Base-by-base conservation (phyloP, 306 rosid species). In the Lathyrus oleraceus region DNA sequence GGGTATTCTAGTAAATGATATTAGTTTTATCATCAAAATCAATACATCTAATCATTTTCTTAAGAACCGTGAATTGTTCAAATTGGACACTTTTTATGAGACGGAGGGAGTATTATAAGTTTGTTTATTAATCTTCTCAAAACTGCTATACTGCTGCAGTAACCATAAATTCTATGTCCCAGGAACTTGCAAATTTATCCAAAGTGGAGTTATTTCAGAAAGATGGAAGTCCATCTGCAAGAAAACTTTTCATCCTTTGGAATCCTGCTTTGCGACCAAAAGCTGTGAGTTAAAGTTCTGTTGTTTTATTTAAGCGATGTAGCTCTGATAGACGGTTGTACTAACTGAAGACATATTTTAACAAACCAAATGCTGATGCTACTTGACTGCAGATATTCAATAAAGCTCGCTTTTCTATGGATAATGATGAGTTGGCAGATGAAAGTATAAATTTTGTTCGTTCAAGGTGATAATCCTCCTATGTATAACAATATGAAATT, bases 201-300 rank as follows among this genome's bases (percentile, higher is more conserved):
- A 71, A 81, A 28, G 52, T 87, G 48, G 90, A 93, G 88, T 82
- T 93, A 83, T 82, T 93, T 83, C 83, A 90, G 77, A 90, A 85
- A 42, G 96, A 93, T 87, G 98, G 98, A 74, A 93, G 98, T 83
- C 98, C 97, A 36, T 85, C 96, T 67, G 78, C 97, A 11, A 81
- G 87, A 82, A 93, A 93, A 82, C 86, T 79, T 54, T 93, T 93
- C 76, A 65, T 93, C 78, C 96, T 93, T 75, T 90, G 98, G 98
- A 90, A 93, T 83, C 91, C 97, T 59, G 27, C 67, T 35, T 32
- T 74, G 47, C 66, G 20, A 45, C 86, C 72, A 32, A 81, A 82
- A 72, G 25, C 73, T 48, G 95, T 89, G 57, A 75, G 81, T 61
- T 52, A 61, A 52, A 30, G 13, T 79, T 81, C 28, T 64, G 59